Conservation (phyloP, 176 grass and related monocot species). For the Metroxylon sagu region DNA sequence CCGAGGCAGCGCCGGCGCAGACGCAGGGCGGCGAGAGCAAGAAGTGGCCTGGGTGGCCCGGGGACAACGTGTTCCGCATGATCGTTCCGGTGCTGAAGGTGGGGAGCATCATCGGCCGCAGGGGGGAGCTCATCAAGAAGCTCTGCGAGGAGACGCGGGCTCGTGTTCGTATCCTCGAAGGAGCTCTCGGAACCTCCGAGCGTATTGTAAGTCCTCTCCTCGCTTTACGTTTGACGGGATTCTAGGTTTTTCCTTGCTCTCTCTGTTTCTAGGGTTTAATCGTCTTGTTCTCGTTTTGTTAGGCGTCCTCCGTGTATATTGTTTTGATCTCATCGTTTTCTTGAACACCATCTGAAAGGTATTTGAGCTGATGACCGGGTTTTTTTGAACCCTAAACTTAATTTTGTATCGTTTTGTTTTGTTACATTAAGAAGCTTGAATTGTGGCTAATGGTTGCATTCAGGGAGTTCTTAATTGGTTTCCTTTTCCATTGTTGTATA, state of each 20-base stretch:
- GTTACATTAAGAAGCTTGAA: too few species aligned
- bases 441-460: too few species aligned
- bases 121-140: conserved; percentile 87
- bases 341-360: too few species aligned
- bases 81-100: conserved; percentile 79
- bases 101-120: conserved; percentile 89
- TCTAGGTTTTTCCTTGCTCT: background rate
- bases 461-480: too few species aligned
- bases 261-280: background rate
- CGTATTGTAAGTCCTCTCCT: conserved; percentile 57
- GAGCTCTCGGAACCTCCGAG: conserved; percentile 61
- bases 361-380: too few species aligned
- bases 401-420: too few species aligned
- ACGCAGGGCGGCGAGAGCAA: conserved; percentile 17
- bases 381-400: too few species aligned
- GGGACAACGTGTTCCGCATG: conserved; percentile 74
- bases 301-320: too few species aligned
- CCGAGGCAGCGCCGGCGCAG: conserved; percentile 8
- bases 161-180: conserved; percentile 67
- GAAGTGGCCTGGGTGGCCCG: conserved; percentile 96
- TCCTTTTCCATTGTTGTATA: too few species aligned
- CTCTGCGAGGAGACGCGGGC: conserved; percentile 93
- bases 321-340: too few species aligned
- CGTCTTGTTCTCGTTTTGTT: too few species aligned
- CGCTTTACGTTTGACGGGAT: too few species aligned